Evolutionary conservation across 306 rosid genomes (phyloP).

Genomic region (Fragaria nilgerrensis): DNA sequence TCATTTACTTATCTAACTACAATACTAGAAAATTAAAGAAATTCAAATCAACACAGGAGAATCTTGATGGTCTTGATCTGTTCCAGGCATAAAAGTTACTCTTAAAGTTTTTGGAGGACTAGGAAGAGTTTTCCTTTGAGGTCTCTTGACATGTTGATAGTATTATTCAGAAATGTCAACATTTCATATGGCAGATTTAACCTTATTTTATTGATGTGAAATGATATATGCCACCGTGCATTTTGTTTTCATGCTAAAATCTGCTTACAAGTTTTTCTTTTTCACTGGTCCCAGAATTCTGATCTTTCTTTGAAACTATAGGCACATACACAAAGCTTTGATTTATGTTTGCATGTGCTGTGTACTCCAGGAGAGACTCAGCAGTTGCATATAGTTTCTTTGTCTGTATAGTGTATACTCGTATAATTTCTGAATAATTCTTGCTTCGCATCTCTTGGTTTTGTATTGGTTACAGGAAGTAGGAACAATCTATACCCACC

Average conservation of each 20-base stretch:
- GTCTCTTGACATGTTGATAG: not conserved
- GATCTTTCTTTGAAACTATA: not conserved
- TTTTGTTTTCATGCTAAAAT: not conserved
- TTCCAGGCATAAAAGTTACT: not conserved
- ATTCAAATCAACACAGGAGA: no score
- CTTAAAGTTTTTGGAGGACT: not conserved
- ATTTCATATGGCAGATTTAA: not conserved
- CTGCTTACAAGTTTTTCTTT: not conserved
- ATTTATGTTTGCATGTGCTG: not conserved
- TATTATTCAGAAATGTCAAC: not conserved
- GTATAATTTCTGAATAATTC: not conserved
- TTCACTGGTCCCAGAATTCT: not conserved
- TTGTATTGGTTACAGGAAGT: constrained; percentile 55
- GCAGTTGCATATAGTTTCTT: not conserved
- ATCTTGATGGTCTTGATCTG: not conserved
- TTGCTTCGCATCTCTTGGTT: constrained; percentile 11
- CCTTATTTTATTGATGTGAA: not conserved
- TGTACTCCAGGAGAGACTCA: not conserved
- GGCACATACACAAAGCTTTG: not conserved
- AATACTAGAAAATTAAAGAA: not conserved
- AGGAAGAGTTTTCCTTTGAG: not conserved
- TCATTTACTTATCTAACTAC: no score
- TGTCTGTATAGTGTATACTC: not conserved
- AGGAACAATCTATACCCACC: constrained; percentile 86
- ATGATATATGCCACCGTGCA: not conserved